Evolutionary conservation across 768 basidiomycete genomes (phyloP).

Genomic region (Multifurca ochricompacta): DNA sequence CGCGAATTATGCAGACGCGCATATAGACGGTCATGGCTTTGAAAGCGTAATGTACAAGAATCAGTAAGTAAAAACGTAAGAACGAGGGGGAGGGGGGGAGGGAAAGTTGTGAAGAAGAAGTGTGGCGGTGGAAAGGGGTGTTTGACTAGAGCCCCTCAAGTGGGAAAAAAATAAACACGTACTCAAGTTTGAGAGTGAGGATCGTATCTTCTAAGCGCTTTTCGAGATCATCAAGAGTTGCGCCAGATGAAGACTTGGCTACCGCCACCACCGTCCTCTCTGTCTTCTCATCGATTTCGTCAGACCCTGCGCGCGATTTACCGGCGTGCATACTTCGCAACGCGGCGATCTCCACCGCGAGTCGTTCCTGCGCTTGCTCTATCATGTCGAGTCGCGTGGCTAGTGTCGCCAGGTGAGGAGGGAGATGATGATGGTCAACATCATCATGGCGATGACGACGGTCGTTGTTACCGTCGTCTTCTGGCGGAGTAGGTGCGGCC

Average conservation of each 20-base stretch:
- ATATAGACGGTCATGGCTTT: constrained; percentile 33
- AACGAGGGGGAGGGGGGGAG: too few species aligned
- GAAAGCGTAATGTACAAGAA: too few species aligned
- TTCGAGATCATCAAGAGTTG: constrained; percentile 30
- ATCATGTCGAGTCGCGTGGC: constrained; percentile 29
- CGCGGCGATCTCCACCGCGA: constrained; percentile 28
- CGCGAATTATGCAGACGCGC: constrained; percentile 32
- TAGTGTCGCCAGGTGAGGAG: constrained; percentile 16
- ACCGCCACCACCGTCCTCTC: too few species aligned
- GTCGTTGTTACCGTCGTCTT: neutral
- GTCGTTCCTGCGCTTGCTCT: constrained; percentile 29
- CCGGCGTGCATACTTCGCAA: constrained; percentile 20
- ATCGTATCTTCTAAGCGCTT: constrained; percentile 29
- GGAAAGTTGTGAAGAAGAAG: too few species aligned
- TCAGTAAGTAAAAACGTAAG: too few species aligned
- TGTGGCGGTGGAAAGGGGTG: too few species aligned
- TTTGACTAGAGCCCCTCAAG: too few species aligned
- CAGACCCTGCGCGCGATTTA: neutral
- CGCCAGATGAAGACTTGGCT: too few species aligned
- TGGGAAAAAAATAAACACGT: constrained; percentile 11
- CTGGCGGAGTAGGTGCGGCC: constrained; percentile 22
- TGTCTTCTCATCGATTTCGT: neutral
- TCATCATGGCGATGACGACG: too few species aligned
- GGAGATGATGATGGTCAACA: too few species aligned
- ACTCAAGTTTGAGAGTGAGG: constrained; percentile 32